Conservation (phyloP, 2,329 filamentous ascomycete species). For the Samsoniella hepiali region DNA sequence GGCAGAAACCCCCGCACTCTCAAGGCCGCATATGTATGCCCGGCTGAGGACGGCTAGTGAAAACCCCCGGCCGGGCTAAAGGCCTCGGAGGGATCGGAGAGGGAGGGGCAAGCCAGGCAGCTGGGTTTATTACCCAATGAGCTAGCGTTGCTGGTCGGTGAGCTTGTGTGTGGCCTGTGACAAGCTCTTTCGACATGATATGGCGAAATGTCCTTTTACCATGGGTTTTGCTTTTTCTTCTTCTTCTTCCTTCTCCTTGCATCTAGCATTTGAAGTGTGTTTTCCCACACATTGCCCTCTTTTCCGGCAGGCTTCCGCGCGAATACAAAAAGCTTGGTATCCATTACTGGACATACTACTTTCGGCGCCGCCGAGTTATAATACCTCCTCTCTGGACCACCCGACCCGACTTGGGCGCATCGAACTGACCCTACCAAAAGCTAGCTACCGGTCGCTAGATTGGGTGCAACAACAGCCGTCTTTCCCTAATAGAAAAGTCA, state of each 20-base stretch:
- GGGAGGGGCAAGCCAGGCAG: background rate
- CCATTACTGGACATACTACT: background rate
- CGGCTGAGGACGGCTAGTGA: background rate
- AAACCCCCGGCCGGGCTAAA: background rate
- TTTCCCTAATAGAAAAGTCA: background rate
- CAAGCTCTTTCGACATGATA: background rate
- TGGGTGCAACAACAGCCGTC: background rate
- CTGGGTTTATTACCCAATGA: background rate
- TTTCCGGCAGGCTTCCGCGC: background rate
- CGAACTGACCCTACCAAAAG: background rate
- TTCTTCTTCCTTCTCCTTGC: background rate
- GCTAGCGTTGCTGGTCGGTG: background rate
- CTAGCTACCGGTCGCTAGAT: background rate
- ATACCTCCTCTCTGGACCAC: background rate
- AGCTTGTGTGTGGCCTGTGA: background rate
- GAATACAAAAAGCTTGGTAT: background rate
- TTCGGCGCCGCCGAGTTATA: constrained; percentile 10
- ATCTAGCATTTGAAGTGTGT: background rate
- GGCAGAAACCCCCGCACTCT: background rate
- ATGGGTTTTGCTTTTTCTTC: background rate
- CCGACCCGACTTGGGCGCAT: background rate
- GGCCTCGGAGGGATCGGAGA: constrained; percentile 7
- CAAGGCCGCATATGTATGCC: background rate
- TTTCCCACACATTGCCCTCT: background rate
- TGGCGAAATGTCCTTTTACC: too few species aligned